A percentile compares a stretch with the other conserved stretches of the same genome.
phyloP scores from a whole-genome alignment of 179 eudicot species.

The Silene noctiflora region DNA sequence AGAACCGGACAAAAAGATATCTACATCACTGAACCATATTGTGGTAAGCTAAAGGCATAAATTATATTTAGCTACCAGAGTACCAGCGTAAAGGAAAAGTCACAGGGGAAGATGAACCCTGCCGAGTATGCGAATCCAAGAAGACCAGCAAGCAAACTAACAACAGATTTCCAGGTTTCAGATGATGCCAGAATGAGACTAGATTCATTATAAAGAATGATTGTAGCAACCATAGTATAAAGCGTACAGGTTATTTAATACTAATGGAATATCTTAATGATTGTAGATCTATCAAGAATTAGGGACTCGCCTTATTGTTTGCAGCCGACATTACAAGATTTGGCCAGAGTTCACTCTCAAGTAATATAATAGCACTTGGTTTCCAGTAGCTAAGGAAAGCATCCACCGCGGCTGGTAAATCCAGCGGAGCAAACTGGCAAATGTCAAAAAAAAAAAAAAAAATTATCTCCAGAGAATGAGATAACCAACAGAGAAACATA shows the following conservation, averaged over 20 bases:
- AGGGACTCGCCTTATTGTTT: constrained; percentile 53
- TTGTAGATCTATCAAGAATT: neutral
- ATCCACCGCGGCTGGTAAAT: constrained; percentile 69
- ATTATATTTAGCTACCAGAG: too few species aligned
- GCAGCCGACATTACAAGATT: constrained; percentile 84
- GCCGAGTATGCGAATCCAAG: too few species aligned
- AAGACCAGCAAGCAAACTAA: too few species aligned
- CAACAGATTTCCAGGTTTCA: neutral
- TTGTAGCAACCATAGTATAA: constrained; percentile 3
- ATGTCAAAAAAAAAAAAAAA: neutral
- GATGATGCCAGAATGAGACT: neutral
- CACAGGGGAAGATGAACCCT: too few species aligned
- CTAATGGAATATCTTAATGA: neutral
- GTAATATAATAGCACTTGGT: constrained; percentile 66
- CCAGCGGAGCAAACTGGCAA: constrained; percentile 90
- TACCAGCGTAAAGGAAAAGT: too few species aligned
- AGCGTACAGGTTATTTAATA: neutral
- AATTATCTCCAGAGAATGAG: neutral
- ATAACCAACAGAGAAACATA: neutral
- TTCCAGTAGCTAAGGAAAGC: constrained; percentile 83
- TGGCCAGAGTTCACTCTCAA: constrained; percentile 99
- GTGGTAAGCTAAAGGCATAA: too few species aligned
- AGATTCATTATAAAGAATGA: neutral
- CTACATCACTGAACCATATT: too few species aligned
- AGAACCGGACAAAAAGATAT: too few species aligned